Evolutionary conservation across 2,329 filamentous ascomycete genomes (phyloP).

Genomic region (Colletotrichum chlorophyti): DNA sequence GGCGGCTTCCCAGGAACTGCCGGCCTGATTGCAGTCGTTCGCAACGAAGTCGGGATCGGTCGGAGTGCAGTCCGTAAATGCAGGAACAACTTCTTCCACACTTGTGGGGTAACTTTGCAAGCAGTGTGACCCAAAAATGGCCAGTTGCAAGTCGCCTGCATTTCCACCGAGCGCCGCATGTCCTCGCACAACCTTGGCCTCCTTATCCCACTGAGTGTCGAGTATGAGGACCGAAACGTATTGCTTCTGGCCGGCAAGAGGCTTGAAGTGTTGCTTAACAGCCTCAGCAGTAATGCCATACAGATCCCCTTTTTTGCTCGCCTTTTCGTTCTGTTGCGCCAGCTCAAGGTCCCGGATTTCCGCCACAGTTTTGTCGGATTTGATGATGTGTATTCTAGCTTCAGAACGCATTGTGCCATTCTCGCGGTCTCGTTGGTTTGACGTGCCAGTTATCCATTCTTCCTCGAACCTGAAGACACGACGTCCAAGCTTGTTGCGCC

Average conservation of each 20-base stretch:
- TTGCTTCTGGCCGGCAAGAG: conserved; percentile 78
- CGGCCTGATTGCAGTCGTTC: conserved; percentile 86
- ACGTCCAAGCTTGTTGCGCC: conserved; percentile 83
- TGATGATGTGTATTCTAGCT: conserved; percentile 86
- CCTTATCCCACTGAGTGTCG: conserved; percentile 86
- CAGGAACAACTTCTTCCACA: conserved; percentile 88
- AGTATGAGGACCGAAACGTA: conserved; percentile 89
- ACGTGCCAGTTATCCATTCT: conserved; percentile 86
- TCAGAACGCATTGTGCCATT: conserved; percentile 83
- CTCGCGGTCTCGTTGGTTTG: conserved; percentile 76
- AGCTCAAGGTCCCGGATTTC: conserved; percentile 81
- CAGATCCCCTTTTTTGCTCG: conserved; percentile 74
- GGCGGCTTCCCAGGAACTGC: conserved; percentile 94
- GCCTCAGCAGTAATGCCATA: conserved; percentile 81
- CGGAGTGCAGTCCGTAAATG: conserved; percentile 88
- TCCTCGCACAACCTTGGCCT: conserved; percentile 72
- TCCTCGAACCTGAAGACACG: conserved; percentile 92
- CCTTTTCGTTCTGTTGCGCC: conserved; percentile 78
- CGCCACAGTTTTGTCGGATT: conserved; percentile 81
- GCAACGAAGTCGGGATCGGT: conserved; percentile 82
- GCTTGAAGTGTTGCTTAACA: conserved; percentile 78
- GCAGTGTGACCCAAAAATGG: conserved; percentile 90
- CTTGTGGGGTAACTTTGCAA: conserved; percentile 89
- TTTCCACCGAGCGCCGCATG: conserved; percentile 85
- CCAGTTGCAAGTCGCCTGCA: conserved; percentile 77